A percentile compares a stretch with the other conserved stretches of the same genome.
Evolutionary conservation across 192 early-diverging fungal genomes (phyloP).

Genomic region (Entophlyctis luteolus): DNA sequence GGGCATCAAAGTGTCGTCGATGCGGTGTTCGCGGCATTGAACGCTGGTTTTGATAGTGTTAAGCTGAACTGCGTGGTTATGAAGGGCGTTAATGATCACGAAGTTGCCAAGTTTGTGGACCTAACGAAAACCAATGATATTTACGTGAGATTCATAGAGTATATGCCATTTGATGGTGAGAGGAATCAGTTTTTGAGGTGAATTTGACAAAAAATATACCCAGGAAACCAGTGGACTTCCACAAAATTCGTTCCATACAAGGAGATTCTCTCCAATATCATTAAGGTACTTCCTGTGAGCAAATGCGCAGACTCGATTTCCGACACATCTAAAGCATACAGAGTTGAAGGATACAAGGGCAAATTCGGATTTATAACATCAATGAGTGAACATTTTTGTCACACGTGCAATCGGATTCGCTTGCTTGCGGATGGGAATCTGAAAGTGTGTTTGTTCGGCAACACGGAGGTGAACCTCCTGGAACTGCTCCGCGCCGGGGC

Average conservation of each 20-base stretch:
- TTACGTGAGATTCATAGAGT: conserved; percentile 92
- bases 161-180: conserved; percentile 96
- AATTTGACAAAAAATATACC: background rate
- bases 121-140: conserved; percentile 72
- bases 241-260: conserved; percentile 81
- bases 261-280: conserved; percentile 65
- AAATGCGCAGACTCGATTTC: conserved; percentile 69
- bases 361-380: conserved; percentile 95
- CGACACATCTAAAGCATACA: conserved; percentile 76
- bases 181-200: background rate
- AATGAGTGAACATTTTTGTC: conserved; percentile 97
- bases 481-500: conserved; percentile 69
- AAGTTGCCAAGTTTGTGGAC: conserved; percentile 78
- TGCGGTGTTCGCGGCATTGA: conserved; percentile 66
- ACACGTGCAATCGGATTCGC: conserved; percentile 88
- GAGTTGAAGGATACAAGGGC: conserved; percentile 63
- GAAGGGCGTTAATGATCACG: conserved; percentile 76
- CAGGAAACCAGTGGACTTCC: conserved; percentile 81
- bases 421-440: conserved; percentile 92
- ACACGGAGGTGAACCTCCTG: conserved; percentile 79
- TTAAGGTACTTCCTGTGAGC: conserved; percentile 50
- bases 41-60: conserved; percentile 63
- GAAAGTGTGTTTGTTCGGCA: conserved; percentile 92
- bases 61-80: conserved; percentile 97
- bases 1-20: conserved; percentile 65